phyloP scores from a whole-genome alignment of 352 stramenopile species.

The Globisporangium solare region DNA sequence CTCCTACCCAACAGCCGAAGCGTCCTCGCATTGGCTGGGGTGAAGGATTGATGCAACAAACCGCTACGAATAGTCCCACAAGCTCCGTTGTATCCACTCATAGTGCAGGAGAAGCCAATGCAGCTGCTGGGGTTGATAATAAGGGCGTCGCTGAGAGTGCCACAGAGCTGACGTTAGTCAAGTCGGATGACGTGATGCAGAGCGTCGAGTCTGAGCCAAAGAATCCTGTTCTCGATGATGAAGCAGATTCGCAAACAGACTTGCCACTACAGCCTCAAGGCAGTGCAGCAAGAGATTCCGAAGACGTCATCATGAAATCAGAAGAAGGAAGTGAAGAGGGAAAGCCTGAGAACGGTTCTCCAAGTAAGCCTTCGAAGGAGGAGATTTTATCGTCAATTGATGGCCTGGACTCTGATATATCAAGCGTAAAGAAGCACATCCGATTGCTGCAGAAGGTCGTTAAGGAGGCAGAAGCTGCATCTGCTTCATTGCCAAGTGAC shows the following conservation, averaged over 20 bases:
- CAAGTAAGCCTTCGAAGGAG: slow-evolving; percentile 56
- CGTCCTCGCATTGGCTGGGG: slow-evolving; percentile 80
- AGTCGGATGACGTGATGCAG: slow-evolving; percentile 2
- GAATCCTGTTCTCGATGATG: background rate
- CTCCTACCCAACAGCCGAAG: slow-evolving; percentile 50
- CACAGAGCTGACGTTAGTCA: background rate
- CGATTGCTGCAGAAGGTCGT: slow-evolving; percentile 42
- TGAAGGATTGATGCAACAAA: slow-evolving; percentile 57
- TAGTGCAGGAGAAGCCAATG: background rate
- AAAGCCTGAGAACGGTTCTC: background rate
- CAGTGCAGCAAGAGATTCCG: background rate
- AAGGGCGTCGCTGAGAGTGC: background rate
- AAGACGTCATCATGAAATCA: slow-evolving; percentile 1
- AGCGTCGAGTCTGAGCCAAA: background rate
- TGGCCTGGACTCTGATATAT: slow-evolving; percentile 62
- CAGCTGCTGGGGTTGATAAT: background rate
- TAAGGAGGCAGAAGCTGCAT: slow-evolving; percentile 24
- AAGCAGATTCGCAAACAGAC: too few species aligned
- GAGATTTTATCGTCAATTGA: slow-evolving; percentile 81
- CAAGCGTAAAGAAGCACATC: slow-evolving; percentile 69
- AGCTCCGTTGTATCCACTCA: slow-evolving; percentile 13
- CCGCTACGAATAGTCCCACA: slow-evolving; percentile 1
- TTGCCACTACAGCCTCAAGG: too few species aligned
- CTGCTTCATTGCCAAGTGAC: background rate
- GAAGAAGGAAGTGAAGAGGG: slow-evolving; percentile 4